Evolutionary conservation across 805 yeast species (phyloP), one percentile per base, ranked within the genome.

Genomic region (Nakazawaea pomicola): DNA sequence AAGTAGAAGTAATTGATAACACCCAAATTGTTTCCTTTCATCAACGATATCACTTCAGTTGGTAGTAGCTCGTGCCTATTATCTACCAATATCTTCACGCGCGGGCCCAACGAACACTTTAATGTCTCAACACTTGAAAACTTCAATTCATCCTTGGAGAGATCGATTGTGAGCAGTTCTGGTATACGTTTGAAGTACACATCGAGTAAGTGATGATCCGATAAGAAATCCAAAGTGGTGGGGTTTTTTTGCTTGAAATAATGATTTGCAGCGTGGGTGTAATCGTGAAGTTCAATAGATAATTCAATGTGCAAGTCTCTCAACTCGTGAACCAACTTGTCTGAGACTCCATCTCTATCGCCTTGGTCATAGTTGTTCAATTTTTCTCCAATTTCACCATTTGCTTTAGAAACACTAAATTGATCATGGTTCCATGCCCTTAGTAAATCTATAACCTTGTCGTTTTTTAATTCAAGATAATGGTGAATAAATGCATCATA

Each of bases 11-110:
- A 88, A 36, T 76, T 72, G 6, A 88, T 60, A 21, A 74, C 61
- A 24, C 74, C 65, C 27, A 80, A 53, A 1, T 63, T 60, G 1
- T 64, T 51, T 1, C 61, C 48, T 14, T 66, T 54, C 54, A 87
- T 67, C 19, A 73, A 48, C 0, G 65, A 49, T 0, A 87, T 58
- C 0, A 91, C 64, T 2, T 61, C 56, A 1, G 54, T 49, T 0
- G 95, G 83, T 2, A 68, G 48, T 3, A 90, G 60, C 51, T 84
- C 88, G 49, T 80, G 84, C 32, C 87, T 66, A 36, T 76, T 76
- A 9, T 73, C 76, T 3, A 82, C 80, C 23, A 87, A 62, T 6
- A 85, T 61, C 4, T 66, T 57, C 6, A 86, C 63, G n/a, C n/a
- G n/a, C n/a, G n/a, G n/a, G 25, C 25, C 25, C 10, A 23, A 8